Base-by-base conservation (phyloP, 352 stramenopile species). In the Aphanomyces astaci region DNA sequence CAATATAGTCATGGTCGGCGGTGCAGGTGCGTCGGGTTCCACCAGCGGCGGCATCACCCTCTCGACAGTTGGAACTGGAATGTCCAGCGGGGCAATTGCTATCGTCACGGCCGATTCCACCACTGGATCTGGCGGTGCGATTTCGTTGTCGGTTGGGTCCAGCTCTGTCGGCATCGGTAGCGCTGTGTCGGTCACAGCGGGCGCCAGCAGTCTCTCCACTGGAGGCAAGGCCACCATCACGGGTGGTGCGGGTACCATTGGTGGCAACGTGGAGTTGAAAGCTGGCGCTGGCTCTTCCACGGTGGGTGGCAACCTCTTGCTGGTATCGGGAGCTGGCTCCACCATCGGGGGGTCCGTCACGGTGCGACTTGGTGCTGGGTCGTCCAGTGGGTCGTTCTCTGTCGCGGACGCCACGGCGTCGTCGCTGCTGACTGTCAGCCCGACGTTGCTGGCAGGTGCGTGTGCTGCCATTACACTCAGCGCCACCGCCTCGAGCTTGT, bases 111-210 rank as follows among this genome's bases (percentile, higher is more conserved):
- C 31, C 10, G 43, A 22, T 27, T 66, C 76, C 36, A 66, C 33
- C 32, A 77, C 76, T n/a, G 77, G 71, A 32, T 56, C 51, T 9
- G 77, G 73, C 66, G 81, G 81, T 25, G 53, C 67, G 43, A 74
- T 86, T 52, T 65, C 63, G 9, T 24, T 86, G 10, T 71, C 60
- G n/a, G 76, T 86, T 59, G 78, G 78, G 39, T 67, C 56, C 49
- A 75, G 76, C n/a, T 46, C 70, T 27, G 74, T 65, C 3, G 77
- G 74, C 9, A 24, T 73, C 30, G 78, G 78, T 25, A 72, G 75
- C 28, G 63, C 67, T 27, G 59, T 86, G 28, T 78, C 72, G n/a
- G 25, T 64, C 32, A 64, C 33, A n/a, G n/a, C 27, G 11, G 56
- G 56, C 15, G 56, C 56, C 19, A 64, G 56, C 56, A 51, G 7